Evolutionary conservation across 192 early-diverging fungal species (phyloP).

Genomic region (Pilobolus umbonatus): DNA sequence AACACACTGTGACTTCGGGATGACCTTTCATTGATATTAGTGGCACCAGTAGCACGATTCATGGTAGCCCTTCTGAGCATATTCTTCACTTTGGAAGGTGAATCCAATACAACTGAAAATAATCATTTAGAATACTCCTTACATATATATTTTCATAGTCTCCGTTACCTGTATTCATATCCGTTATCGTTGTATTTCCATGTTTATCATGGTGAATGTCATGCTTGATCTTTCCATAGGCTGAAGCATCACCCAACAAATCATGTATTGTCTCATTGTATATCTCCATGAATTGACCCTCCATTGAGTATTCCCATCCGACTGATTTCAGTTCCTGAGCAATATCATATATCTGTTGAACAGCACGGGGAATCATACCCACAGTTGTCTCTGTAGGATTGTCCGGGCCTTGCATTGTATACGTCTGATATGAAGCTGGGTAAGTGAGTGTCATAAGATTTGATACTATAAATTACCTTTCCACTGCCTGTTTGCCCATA

Average conservation of each 20-base stretch:
- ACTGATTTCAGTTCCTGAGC: slow-evolving; percentile 65
- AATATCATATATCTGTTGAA: slow-evolving; percentile 81
- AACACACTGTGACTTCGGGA: slow-evolving; percentile 95
- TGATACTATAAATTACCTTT: slow-evolving; percentile 41
- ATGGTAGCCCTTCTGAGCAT: slow-evolving; percentile 71
- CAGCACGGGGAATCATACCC: slow-evolving; percentile 95
- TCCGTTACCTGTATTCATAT: slow-evolving; percentile 60
- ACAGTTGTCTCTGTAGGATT: slow-evolving; percentile 35
- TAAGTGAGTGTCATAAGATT: not conserved
- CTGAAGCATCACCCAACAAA: slow-evolving; percentile 48
- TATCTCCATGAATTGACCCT: slow-evolving; percentile 91
- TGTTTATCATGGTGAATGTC: slow-evolving; percentile 79
- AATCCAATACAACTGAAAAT: slow-evolving; percentile 56
- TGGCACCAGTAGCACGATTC: slow-evolving; percentile 88
- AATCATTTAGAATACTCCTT: not conserved
- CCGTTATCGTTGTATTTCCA: slow-evolving; percentile 77
- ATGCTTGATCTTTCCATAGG: slow-evolving; percentile 59
- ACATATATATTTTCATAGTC: not conserved
- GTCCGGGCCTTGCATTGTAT: slow-evolving; percentile 72
- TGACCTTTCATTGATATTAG: slow-evolving; percentile 89
- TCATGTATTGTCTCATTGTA: slow-evolving; percentile 94
- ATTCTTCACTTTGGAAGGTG: slow-evolving; percentile 65
- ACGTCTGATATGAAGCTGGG: slow-evolving; percentile 51
- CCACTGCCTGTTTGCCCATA: slow-evolving; percentile 95
- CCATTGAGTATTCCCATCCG: slow-evolving; percentile 86